Percentiles rank a stretch among this genome's conserved stretches.
Evolutionary conservation across 495 filamentous ascomycete species (phyloP).

Genomic region (Aspergillus kassunensis): DNA sequence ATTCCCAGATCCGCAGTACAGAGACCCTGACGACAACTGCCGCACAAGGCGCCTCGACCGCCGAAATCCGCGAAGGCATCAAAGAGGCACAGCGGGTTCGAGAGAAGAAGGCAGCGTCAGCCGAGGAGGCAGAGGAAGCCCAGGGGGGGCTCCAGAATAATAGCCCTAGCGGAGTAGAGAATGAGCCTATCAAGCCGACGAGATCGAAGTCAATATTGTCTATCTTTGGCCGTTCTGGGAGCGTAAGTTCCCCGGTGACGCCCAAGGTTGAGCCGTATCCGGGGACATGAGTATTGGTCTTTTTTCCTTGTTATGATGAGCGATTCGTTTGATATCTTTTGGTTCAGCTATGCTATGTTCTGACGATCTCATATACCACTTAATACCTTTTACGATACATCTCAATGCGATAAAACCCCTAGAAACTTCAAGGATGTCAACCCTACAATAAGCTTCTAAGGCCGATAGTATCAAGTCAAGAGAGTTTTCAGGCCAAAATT

Average conservation of each 20-base stretch:
- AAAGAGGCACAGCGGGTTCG: constrained; percentile 35
- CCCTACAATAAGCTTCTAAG: too few relatives aligned
- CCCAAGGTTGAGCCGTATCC: constrained; percentile 38
- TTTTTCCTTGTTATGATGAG: neutral
- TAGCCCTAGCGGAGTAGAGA: neutral
- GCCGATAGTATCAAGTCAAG: too few relatives aligned
- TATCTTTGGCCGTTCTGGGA: constrained; percentile 29
- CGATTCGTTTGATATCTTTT: neutral
- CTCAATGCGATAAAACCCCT: too few relatives aligned
- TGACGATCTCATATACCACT: neutral
- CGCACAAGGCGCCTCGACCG: constrained; percentile 38
- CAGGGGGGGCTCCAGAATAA: neutral
- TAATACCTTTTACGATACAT: too few relatives aligned
- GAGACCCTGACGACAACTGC: constrained; percentile 46
- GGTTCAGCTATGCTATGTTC: neutral
- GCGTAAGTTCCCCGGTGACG: constrained; percentile 18
- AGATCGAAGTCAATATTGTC: constrained; percentile 34
- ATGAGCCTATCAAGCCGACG: constrained; percentile 19
- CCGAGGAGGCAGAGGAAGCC: constrained; percentile 7
- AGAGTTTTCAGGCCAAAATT: neutral
- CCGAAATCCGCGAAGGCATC: constrained; percentile 41
- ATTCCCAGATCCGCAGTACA: constrained; percentile 31
- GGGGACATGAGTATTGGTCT: constrained; percentile 29
- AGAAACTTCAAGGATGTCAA: too few relatives aligned
- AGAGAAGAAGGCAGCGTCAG: constrained; percentile 1